Evolutionary conservation across 495 filamentous ascomycete genomes (phyloP).

Genomic region (Penicillium cosmopolitanum): DNA sequence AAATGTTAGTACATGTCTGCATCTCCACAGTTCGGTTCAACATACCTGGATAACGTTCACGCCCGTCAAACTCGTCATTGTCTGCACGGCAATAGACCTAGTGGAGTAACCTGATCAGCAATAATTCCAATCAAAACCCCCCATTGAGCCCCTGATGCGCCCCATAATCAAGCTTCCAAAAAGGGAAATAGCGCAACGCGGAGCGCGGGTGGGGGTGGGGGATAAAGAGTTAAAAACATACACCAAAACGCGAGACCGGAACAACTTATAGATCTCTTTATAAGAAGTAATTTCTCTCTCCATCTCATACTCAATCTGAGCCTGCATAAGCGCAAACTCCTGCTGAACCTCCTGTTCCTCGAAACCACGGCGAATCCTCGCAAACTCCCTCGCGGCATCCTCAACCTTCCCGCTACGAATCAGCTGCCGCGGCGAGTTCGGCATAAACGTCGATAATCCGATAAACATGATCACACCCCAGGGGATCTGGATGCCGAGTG

Average conservation of each 20-base stretch:
- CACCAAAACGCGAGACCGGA: constrained; percentile 54
- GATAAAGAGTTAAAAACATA: constrained; percentile 22
- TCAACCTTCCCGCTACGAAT: constrained; percentile 57
- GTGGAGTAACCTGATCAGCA: not conserved
- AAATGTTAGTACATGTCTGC: not conserved
- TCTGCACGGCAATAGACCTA: constrained; percentile 60
- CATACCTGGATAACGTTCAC: constrained; percentile 58
- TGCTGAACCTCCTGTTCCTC: constrained; percentile 50
- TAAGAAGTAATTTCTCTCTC: constrained; percentile 56
- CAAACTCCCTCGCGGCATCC: constrained; percentile 52
- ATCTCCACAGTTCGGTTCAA: not conserved
- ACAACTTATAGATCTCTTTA: constrained; percentile 55
- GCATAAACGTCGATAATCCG: constrained; percentile 61
- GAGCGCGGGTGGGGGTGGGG: not conserved
- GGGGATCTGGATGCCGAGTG: constrained; percentile 60
- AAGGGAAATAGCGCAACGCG: not conserved
- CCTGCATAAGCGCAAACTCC: constrained; percentile 59
- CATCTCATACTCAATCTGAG: constrained; percentile 65
- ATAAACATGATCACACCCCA: constrained; percentile 62
- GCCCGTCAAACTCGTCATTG: constrained; percentile 61
- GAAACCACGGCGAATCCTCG: constrained; percentile 52
- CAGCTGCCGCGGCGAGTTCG: constrained; percentile 59
- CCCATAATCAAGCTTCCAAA: too few species aligned
- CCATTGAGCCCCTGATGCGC: too few species aligned
- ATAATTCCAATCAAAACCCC: too few species aligned